Percentiles rank a stretch among this genome's conserved stretches.
Evolutionary conservation across 2,329 filamentous ascomycete genomes (phyloP).

Genomic region (Verticillium nonalfalfae): DNA sequence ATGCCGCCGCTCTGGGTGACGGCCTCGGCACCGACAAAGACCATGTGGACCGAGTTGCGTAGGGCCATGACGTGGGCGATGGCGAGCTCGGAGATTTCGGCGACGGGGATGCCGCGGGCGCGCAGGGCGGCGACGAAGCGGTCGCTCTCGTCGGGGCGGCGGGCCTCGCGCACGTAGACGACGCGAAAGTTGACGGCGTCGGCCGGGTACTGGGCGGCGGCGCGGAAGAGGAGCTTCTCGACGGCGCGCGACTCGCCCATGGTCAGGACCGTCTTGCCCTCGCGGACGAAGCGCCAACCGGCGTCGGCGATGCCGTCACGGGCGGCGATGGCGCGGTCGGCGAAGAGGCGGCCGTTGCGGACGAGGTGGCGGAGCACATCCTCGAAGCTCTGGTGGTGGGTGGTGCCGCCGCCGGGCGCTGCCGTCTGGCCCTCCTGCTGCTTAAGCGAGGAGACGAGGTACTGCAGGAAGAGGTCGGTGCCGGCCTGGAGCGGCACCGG

Average conservation of each 20-base stretch:
- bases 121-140: constrained; percentile 67
- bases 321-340: constrained; percentile 77
- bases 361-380: constrained; percentile 77
- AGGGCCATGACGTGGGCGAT: constrained; percentile 71
- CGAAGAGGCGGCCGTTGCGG: constrained; percentile 80
- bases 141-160: constrained; percentile 54
- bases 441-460: constrained; percentile 71
- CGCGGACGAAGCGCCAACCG: constrained; percentile 70
- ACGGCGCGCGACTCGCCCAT: constrained; percentile 86
- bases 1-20: constrained; percentile 93
- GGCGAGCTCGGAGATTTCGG: constrained; percentile 47
- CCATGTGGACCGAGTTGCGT: constrained; percentile 51
- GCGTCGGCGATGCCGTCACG: constrained; percentile 76
- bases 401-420: constrained; percentile 13
- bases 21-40: constrained; percentile 69
- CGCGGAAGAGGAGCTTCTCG: constrained; percentile 66
- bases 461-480: constrained; percentile 92
- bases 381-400: constrained; percentile 56
- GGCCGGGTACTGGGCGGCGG: constrained; percentile 53
- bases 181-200: constrained; percentile 68
- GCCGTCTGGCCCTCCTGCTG: constrained; percentile 35
- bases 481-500: constrained; percentile 89
- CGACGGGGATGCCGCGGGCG: constrained; percentile 71
- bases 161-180: constrained; percentile 66
- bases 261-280: constrained; percentile 79